Conservation (phyloP, 2,329 filamentous ascomycete species). For the Coniosporium uncinatum region DNA sequence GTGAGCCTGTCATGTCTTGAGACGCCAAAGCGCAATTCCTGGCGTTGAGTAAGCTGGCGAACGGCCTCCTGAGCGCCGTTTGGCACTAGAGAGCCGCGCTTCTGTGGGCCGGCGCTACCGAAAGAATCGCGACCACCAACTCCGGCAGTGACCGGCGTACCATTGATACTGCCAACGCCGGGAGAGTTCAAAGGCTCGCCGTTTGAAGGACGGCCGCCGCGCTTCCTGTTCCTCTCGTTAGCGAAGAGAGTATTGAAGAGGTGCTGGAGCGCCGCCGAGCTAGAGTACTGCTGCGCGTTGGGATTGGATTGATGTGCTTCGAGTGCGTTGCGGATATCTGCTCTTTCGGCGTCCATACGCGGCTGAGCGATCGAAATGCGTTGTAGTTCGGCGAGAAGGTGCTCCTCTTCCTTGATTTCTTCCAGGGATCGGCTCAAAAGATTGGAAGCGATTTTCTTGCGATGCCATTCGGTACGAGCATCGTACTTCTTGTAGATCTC, state of each 20-base stretch:
- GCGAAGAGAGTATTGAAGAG: constrained; percentile 79
- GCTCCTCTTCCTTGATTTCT: constrained; percentile 89
- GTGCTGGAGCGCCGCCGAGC: constrained; percentile 59
- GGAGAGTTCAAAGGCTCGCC: constrained; percentile 18
- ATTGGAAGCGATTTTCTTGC: constrained; percentile 81
- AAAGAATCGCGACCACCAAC: constrained; percentile 14
- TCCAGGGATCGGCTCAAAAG: constrained; percentile 76
- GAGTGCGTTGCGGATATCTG: constrained; percentile 80
- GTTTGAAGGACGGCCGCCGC: constrained; percentile 21
- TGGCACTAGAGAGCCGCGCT: constrained; percentile 37
- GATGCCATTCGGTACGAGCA: constrained; percentile 66
- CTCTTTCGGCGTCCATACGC: constrained; percentile 80
- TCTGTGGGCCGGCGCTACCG: constrained; percentile 10
- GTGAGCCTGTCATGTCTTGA: constrained; percentile 79
- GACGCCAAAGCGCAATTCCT: constrained; percentile 79
- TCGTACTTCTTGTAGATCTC: constrained; percentile 87
- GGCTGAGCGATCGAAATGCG: constrained; percentile 86
- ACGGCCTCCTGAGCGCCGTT: constrained; percentile 22
- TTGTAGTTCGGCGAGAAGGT: constrained; percentile 83
- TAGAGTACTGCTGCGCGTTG: constrained; percentile 30
- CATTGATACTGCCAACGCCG: constrained; percentile 9
- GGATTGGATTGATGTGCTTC: constrained; percentile 67
- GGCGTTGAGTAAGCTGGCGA: constrained; percentile 66
- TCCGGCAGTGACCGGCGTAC: constrained; percentile 20
- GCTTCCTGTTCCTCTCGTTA: constrained; percentile 87